These are phyloP conservation scores for Cucumis hystrix DNA, from an alignment of 306 rosid species.

Conservation along the genomic window DNA sequence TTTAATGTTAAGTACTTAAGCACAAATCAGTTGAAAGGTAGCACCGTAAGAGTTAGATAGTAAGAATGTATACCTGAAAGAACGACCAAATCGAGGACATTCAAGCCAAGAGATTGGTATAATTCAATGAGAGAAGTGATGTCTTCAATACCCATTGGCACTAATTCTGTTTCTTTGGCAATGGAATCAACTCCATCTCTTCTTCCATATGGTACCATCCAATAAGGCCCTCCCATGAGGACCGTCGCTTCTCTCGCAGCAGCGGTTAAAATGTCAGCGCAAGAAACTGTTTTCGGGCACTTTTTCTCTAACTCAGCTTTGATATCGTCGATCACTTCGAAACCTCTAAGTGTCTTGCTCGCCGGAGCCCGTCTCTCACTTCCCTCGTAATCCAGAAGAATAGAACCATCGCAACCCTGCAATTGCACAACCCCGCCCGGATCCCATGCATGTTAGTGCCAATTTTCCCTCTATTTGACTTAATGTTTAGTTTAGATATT, in stretches of 20 bases:
- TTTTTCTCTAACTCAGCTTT: constrained; percentile 51
- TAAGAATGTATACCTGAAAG: constrained; percentile 42
- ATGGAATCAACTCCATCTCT: constrained; percentile 50
- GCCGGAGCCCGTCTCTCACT: constrained; percentile 52
- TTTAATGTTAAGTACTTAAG: too few species aligned
- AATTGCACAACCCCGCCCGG: neutral
- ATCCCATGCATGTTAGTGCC: neutral
- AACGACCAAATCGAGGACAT: constrained; percentile 48
- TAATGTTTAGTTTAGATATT: too few species aligned
- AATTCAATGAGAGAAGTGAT: constrained; percentile 41
- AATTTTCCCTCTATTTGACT: too few species aligned
- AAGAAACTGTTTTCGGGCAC: constrained; percentile 62
- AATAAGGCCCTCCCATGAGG: constrained; percentile 52
- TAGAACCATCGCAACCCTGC: constrained; percentile 80
- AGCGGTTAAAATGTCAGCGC: constrained; percentile 54
- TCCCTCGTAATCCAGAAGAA: constrained; percentile 55
- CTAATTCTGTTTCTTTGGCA: constrained; percentile 36
- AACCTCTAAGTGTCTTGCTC: constrained; percentile 78
- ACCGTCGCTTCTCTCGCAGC: constrained; percentile 70
- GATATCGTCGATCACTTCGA: constrained; percentile 63
- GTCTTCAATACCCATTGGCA: constrained; percentile 61
- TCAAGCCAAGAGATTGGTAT: constrained; percentile 56
- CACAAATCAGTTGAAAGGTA: too few species aligned
- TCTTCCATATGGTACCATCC: constrained; percentile 63
- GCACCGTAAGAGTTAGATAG: neutral